These are phyloP conservation scores for Lentinula novae-zelandiae DNA, from an alignment of 1,284 basidiomycete species.

Conservation along the genomic window DNA sequence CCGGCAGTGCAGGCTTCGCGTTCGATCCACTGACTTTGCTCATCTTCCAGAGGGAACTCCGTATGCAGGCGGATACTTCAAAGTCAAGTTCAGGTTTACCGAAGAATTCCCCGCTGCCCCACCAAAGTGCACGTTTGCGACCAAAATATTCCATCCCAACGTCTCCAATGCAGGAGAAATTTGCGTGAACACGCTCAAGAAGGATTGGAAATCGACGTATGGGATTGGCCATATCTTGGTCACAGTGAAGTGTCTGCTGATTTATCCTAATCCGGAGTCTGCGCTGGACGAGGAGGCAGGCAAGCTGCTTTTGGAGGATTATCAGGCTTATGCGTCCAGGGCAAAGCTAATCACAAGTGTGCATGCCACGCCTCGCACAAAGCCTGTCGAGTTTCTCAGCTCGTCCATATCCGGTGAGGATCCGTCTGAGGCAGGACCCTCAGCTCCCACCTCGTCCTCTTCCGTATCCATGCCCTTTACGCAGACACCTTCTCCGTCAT, in stretches of 20 bases:
- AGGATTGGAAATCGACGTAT: slow-evolving; percentile 92
- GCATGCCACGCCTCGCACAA: slow-evolving; percentile 72
- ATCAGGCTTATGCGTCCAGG: slow-evolving; percentile 79
- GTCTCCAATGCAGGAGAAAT: slow-evolving; percentile 89
- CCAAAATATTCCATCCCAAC: slow-evolving; percentile 97
- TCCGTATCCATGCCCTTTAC: slow-evolving; percentile 16
- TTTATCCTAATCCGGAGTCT: slow-evolving; percentile 94
- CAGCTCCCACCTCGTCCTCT: slow-evolving; percentile 18
- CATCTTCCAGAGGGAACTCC: slow-evolving; percentile 74
- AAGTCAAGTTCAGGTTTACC: slow-evolving; percentile 82
- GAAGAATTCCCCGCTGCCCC: slow-evolving; percentile 89
- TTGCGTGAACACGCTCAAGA: slow-evolving; percentile 96
- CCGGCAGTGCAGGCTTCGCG: slow-evolving; percentile 12
- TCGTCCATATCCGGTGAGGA: slow-evolving; percentile 30
- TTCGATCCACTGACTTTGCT: slow-evolving; percentile 24
- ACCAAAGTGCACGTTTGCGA: slow-evolving; percentile 88
- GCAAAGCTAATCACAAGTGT: slow-evolving; percentile 83
- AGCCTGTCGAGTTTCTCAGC: slow-evolving; percentile 65
- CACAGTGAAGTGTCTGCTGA: slow-evolving; percentile 91
- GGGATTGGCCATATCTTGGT: slow-evolving; percentile 89
- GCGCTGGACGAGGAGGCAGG: slow-evolving; percentile 94
- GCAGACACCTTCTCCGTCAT: not conserved
- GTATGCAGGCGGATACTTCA: slow-evolving; percentile 90
- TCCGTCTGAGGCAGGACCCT: slow-evolving; percentile 8
- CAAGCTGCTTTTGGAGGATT: slow-evolving; percentile 86